Evolutionary conservation across 2,329 filamentous ascomycete species (phyloP).

Genomic region (Talaromyces sp.): DNA sequence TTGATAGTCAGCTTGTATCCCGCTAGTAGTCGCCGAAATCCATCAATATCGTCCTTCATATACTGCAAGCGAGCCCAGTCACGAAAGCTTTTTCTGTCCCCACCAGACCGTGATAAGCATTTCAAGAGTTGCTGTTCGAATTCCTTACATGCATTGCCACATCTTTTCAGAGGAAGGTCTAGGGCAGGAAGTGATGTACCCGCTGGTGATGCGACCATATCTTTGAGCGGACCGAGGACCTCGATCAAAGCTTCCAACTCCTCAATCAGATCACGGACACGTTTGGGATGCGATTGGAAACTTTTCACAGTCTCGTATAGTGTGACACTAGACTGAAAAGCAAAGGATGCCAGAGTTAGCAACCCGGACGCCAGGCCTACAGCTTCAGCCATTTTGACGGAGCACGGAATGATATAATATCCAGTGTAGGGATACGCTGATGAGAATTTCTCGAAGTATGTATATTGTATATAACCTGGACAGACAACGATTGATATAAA

Average conservation of each 20-base stretch:
- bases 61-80: constrained; percentile 43
- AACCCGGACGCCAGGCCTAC: constrained; percentile 35
- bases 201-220: constrained; percentile 22
- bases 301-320: constrained; percentile 35
- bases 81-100: constrained; percentile 35
- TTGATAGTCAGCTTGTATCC: constrained; percentile 39
- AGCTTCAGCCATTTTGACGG: constrained; percentile 37
- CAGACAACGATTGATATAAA: no score
- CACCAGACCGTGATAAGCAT: constrained; percentile 29
- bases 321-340: constrained; percentile 32
- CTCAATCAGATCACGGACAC: constrained; percentile 36
- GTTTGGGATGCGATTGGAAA: constrained; percentile 32
- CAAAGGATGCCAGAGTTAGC: constrained; percentile 32
- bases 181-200: constrained; percentile 27
- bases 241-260: constrained; percentile 35
- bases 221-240: constrained; percentile 30
- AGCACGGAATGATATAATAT: no score
- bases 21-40: constrained; percentile 35
- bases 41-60: constrained; percentile 40
- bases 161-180: constrained; percentile 36
- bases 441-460: no score
- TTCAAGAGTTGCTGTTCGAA: constrained; percentile 36
- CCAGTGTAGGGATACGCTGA: no score
- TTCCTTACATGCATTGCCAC: constrained; percentile 38
- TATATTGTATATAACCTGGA: no score